A percentile compares a stretch with the other conserved stretches of the same genome.
Conservation (phyloP, 192 early-diverging fungal species). For the Rhizoclosmatium sp. region DNA sequence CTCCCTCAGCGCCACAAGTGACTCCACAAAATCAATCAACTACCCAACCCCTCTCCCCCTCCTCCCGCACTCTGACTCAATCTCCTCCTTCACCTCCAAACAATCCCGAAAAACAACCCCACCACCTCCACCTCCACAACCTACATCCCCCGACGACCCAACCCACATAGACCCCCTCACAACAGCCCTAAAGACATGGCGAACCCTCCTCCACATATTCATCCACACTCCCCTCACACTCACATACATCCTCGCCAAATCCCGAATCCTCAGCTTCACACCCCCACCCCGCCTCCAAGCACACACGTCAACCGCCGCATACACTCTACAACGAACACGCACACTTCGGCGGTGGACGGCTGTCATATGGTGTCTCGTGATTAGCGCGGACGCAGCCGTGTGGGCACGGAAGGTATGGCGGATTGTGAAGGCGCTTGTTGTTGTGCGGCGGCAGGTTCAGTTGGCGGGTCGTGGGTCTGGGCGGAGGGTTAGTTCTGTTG, state of each 20-base stretch:
- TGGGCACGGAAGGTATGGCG: not conserved
- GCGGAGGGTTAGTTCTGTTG: not conserved
- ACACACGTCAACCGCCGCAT: not conserved
- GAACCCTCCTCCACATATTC: constrained; percentile 9
- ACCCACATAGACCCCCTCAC: not conserved
- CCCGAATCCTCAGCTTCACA: not conserved
- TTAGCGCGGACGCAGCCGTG: not conserved
- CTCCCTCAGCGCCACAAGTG: not conserved
- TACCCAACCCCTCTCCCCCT: too few relatives aligned
- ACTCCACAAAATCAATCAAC: too few relatives aligned
- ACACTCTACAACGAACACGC: constrained; percentile 4
- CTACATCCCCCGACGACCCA: not conserved
- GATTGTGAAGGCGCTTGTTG: not conserved
- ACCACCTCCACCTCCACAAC: not conserved
- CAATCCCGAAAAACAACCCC: not conserved
- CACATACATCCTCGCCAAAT: not conserved
- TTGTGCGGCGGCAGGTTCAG: not conserved
- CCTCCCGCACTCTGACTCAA: not conserved
- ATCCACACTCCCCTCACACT: not conserved
- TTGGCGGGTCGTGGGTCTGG: not conserved
- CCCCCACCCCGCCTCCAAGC: not conserved
- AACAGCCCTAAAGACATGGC: constrained; percentile 7
- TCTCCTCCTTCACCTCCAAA: not conserved
- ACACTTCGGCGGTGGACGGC: constrained; percentile 13
- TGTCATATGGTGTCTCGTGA: not conserved